A percentile compares a stretch with the other conserved stretches of the same genome.
Evolutionary conservation across 148 eudicot species (phyloP).

Genomic region (Chenopodium berlandieri): DNA sequence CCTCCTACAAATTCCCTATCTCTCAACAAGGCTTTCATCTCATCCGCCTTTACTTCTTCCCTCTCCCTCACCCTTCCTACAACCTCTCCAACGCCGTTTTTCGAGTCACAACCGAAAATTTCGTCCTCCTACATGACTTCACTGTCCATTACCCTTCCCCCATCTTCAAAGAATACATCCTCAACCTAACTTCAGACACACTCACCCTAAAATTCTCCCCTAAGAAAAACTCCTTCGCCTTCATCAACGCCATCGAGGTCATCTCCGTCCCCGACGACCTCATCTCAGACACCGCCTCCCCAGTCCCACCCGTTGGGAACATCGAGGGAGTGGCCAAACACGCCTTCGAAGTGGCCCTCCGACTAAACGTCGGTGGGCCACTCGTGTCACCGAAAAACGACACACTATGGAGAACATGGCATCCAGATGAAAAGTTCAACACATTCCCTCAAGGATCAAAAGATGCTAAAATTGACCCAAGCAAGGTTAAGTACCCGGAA

Average conservation of each 20-base stretch:
- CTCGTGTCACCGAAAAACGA: slow-evolving; percentile 48
- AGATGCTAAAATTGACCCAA: slow-evolving; percentile 27
- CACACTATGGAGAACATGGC: slow-evolving; percentile 56
- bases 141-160: slow-evolving; percentile 21
- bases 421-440: slow-evolving; percentile 37
- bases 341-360: slow-evolving; percentile 41
- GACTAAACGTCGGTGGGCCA: slow-evolving; percentile 60
- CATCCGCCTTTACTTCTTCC: slow-evolving; percentile 56
- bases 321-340: slow-evolving; percentile 26
- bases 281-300: slow-evolving; percentile 35
- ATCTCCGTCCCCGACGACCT: slow-evolving; percentile 50
- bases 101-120: slow-evolving; percentile 40
- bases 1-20: slow-evolving; percentile 47
- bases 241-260: slow-evolving; percentile 60
- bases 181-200: slow-evolving; percentile 38
- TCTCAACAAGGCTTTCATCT: slow-evolving; percentile 48
- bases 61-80: slow-evolving; percentile 47
- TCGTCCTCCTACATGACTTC: slow-evolving; percentile 55
- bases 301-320: slow-evolving; percentile 29
- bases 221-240: slow-evolving; percentile 46
- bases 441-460: slow-evolving; percentile 40
- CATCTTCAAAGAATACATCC: slow-evolving; percentile 50
- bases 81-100: slow-evolving; percentile 45
- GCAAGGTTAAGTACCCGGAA: slow-evolving; percentile 34
- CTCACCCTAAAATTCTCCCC: slow-evolving; percentile 51